phyloP scores from a whole-genome alignment of 78 protist genomes.

The Dictyostelium firmibasis region DNA sequence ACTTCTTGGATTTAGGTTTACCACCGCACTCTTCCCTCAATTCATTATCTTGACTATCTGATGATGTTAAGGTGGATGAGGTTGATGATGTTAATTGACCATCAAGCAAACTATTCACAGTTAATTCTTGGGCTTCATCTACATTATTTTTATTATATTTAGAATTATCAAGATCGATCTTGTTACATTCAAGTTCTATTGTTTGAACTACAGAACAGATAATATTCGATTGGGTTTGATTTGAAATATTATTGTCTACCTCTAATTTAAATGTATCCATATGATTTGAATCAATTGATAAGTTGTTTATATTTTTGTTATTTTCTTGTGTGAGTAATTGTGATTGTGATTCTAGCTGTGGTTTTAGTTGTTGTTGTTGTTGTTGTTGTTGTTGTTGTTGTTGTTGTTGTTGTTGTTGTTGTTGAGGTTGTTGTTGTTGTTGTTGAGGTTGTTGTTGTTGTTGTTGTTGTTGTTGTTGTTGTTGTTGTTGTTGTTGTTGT shows the following conservation, averaged over 20 bases:
- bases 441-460: no score
- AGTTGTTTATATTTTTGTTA: background rate
- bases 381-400: background rate
- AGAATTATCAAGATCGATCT: background rate
- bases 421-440: background rate
- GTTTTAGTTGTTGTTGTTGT: no score
- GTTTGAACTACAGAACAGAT: background rate
- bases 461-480: background rate
- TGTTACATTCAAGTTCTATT: background rate
- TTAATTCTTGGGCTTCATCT: background rate
- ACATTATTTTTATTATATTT: background rate
- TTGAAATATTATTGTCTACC: background rate
- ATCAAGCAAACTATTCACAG: background rate
- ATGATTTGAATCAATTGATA: constrained; percentile 9
- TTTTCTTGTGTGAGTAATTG: background rate
- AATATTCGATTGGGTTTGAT: constrained; percentile 2
- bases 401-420: background rate
- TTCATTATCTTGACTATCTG: background rate
- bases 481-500: background rate
- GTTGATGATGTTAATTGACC: background rate
- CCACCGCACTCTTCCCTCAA: background rate
- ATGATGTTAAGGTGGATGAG: background rate
- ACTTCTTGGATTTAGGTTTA: background rate
- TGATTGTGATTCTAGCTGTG: background rate
- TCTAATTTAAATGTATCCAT: background rate